Percentiles rank a stretch among this genome's conserved stretches.
Evolutionary conservation across 306 rosid genomes (phyloP).

Genomic region (Fragaria nilgerrensis): DNA sequence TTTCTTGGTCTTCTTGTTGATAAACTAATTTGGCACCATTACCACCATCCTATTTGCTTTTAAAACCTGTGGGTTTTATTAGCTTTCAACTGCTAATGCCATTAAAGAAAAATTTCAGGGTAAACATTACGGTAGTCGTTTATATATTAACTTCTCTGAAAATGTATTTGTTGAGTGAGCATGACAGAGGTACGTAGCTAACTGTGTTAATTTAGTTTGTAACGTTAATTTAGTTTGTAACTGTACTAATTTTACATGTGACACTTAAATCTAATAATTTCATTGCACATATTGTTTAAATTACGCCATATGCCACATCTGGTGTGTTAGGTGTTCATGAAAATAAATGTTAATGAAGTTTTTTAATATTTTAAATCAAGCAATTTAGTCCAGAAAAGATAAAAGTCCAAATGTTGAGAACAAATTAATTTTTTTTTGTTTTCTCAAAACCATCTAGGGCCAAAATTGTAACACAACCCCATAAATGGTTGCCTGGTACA

Average conservation of each 20-base stretch:
- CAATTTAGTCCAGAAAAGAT: neutral
- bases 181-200: neutral
- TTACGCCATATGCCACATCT: too few species aligned
- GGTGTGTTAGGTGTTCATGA: too few species aligned
- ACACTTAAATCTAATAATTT: neutral
- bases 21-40: neutral
- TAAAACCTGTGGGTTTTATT: neutral
- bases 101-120: neutral
- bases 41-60: neutral
- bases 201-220: too few species aligned
- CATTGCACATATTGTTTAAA: too few species aligned
- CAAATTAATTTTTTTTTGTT: neutral
- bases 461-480: conserved; percentile 28
- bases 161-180: too few species aligned
- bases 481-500: neutral
- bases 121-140: neutral
- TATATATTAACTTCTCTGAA: too few species aligned
- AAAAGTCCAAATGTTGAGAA: neutral
- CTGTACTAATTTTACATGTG: neutral
- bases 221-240: too few species aligned
- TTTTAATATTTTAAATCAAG: neutral
- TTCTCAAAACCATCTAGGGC: conserved; percentile 13
- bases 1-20: too few species aligned
- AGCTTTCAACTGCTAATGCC: neutral
- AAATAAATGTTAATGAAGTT: neutral